These are phyloP conservation scores for Fistulifera pelliculosa DNA, from an alignment of 108 stramenopile species.

Conservation along the genomic window DNA sequence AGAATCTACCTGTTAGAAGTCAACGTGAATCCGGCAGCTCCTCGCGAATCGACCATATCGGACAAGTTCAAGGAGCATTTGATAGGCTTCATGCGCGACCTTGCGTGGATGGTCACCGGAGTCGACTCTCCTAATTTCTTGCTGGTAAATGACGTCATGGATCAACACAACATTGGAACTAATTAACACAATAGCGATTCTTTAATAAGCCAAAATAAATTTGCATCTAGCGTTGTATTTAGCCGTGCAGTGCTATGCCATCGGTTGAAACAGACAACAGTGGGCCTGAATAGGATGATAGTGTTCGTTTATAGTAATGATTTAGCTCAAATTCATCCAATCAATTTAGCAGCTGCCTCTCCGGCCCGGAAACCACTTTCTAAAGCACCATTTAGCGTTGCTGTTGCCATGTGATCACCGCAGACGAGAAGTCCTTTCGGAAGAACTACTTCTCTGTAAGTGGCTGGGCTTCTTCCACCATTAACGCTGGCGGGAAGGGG, in stretches of 20 bases:
- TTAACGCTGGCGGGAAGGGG: constrained; percentile 47
- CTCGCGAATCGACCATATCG: constrained; percentile 12
- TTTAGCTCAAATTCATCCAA: neutral
- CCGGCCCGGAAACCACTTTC: constrained; percentile 75
- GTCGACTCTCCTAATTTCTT: constrained; percentile 14
- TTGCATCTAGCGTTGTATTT: too few species aligned
- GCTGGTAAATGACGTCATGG: constrained; percentile 14
- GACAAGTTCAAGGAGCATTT: constrained; percentile 28
- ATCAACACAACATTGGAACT: too few species aligned
- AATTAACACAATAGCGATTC: too few species aligned
- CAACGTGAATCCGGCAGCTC: constrained; percentile 38
- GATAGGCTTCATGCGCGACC: constrained; percentile 31
- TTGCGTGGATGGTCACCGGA: constrained; percentile 23
- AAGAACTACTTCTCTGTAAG: constrained; percentile 36
- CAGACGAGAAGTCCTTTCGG: constrained; percentile 60
- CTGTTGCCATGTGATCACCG: constrained; percentile 83
- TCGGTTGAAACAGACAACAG: too few species aligned
- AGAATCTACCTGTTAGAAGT: constrained; percentile 35
- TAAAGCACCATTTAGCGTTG: constrained; percentile 82
- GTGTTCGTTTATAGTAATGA: too few species aligned
- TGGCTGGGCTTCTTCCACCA: constrained; percentile 49
- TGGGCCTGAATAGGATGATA: too few species aligned
- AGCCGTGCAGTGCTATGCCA: too few species aligned
- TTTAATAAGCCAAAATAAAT: too few species aligned
- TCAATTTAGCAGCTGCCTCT: constrained; percentile 23